Base-by-base conservation (phyloP, 2,329 filamentous ascomycete species). In the Phyllosticta paracitricarpa region DNA sequence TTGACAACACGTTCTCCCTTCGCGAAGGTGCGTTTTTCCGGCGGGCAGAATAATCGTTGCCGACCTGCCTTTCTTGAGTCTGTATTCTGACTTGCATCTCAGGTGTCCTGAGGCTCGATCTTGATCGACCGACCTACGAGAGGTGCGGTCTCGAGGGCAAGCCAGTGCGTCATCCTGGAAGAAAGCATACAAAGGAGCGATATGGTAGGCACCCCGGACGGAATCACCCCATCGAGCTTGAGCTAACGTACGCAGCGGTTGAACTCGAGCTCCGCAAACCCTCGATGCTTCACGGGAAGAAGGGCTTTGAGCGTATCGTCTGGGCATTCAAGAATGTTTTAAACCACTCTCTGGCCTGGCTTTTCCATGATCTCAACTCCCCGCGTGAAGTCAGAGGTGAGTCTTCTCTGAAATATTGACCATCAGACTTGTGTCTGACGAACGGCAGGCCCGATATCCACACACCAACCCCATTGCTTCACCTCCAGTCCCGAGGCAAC, bases 91-190 rank as follows among this genome's bases (percentile, higher is more conserved):
- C n/a, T 4, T 1, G 14, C 26, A 9, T 35, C 24, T 19, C 56
- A 89, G 90, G 90, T 0, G 76, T 83, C 0, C 78, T 99, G 35
- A 84, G 81, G 3, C 80, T 99, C 67, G 88, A 90, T 67, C 79
- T 97, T 26, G 88, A 91, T 65, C 91, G 87, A 66, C 85, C 91
- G 59, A 85, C 84, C 0, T 97, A 92, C 72, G 91, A 97, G 73
- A 82, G 87, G 56, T 86, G 88, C 55, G 94, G 94, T 0, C 78
- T 99, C 0, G 83, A 86, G 0, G 93, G 93, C 0, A 86, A 85
- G 65, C 82, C 88, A 0, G 76, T 85, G 24, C 76, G 79, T 19
- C 78, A 80, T 58, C 81, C 78, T 14, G 84, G 82, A 3, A 78
- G 79, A 65, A 87, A 85, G 66, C 84, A 87, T 66, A 73, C 82